Conservation (phyloP, 176 grass and related monocot genomes). For the Oryza meyeriana region DNA sequence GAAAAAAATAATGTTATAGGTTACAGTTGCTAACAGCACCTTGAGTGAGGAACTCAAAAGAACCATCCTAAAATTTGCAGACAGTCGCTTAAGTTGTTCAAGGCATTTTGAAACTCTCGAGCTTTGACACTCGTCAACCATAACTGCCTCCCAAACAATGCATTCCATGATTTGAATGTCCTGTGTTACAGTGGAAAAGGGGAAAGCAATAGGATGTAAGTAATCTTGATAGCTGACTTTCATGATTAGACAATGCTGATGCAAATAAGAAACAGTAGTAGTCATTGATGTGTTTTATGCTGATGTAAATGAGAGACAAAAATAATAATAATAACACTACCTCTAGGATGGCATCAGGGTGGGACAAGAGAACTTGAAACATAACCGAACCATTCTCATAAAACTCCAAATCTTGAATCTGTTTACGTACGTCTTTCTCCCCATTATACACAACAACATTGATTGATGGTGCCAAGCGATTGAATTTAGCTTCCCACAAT, state of each 20-base stretch:
- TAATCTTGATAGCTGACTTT: constrained; percentile 13
- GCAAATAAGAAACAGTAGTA: neutral
- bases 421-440: constrained; percentile 56
- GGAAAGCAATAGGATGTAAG: constrained; percentile 10
- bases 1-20: neutral
- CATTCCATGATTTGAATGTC: constrained; percentile 54
- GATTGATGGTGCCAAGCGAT: constrained; percentile 64
- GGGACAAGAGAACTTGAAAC: constrained; percentile 85
- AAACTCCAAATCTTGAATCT: constrained; percentile 76
- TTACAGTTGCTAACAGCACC: constrained; percentile 37
- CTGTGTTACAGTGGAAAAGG: constrained; percentile 36
- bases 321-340: constrained; percentile 36
- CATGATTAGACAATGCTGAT: neutral
- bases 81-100: constrained; percentile 58
- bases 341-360: constrained; percentile 73
- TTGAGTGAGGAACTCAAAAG: constrained; percentile 66
- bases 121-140: constrained; percentile 79
- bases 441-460: constrained; percentile 81
- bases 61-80: constrained; percentile 68
- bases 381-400: constrained; percentile 60
- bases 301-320: constrained; percentile 10
- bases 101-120: constrained; percentile 71
- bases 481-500: constrained; percentile 81
- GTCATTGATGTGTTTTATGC: neutral
- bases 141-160: constrained; percentile 70